Evolutionary conservation across 2,329 filamentous ascomycete genomes (phyloP).

Genomic region (Biscogniauxia sp.): DNA sequence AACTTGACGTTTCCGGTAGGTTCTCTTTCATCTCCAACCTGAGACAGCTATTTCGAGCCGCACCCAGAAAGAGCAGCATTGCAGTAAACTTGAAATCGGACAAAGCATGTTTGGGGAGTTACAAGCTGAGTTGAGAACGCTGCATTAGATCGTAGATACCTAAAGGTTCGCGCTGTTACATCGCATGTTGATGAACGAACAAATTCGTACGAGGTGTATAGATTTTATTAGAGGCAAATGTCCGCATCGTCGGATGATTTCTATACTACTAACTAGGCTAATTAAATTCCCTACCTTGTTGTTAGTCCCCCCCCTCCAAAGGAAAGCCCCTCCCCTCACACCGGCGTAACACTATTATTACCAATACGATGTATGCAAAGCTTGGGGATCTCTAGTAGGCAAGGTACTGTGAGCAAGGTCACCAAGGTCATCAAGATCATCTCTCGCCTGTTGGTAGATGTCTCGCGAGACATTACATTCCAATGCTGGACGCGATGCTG

Average conservation of each 20-base stretch:
- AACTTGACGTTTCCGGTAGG: conserved; percentile 5
- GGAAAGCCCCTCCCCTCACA: no score
- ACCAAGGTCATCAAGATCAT: background rate
- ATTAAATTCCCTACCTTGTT: background rate
- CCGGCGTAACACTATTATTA: background rate
- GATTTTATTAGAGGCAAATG: background rate
- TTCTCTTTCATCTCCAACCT: conserved; percentile 2
- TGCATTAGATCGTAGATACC: background rate
- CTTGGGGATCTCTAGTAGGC: background rate
- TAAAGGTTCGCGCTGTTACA: background rate
- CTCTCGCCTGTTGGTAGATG: background rate
- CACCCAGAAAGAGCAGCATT: background rate
- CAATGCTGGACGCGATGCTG: background rate
- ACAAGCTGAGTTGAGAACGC: background rate
- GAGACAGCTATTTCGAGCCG: conserved; percentile 5
- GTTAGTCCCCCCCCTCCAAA: background rate
- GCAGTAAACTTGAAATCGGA: background rate
- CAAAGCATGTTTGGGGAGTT: background rate
- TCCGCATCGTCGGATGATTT: background rate
- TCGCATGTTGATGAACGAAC: background rate
- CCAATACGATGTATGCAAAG: background rate
- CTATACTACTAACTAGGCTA: background rate
- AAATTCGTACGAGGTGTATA: background rate
- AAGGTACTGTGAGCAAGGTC: background rate
- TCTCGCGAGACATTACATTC: background rate